phyloP scores from a whole-genome alignment of 2,329 filamentous ascomycete species.

The Fusarium sp. region DNA sequence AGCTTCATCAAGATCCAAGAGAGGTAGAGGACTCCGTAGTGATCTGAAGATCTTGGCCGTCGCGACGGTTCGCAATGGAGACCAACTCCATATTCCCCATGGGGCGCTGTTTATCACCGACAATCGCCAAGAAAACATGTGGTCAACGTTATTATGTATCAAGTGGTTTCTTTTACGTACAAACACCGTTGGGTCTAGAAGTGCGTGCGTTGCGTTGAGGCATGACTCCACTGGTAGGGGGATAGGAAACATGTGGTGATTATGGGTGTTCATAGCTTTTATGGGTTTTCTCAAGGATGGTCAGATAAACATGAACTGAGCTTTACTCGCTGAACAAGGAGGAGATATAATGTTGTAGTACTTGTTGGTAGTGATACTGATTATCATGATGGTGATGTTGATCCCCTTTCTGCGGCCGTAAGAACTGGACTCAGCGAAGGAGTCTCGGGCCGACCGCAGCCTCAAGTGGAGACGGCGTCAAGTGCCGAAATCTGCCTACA shows the following conservation, averaged over 20 bases:
- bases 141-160: conserved; percentile 25
- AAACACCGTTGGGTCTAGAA: conserved; percentile 9
- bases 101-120: conserved; percentile 15
- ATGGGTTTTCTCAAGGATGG: conserved; percentile 1
- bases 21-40: not conserved
- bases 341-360: not conserved
- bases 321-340: not conserved
- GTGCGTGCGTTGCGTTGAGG: conserved; percentile 2
- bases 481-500: conserved; percentile 10
- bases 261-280: conserved; percentile 8
- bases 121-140: conserved; percentile 20
- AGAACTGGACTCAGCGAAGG: not conserved
- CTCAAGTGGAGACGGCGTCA: conserved; percentile 14
- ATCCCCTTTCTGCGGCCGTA: not conserved
- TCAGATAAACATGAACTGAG: conserved; percentile 1
- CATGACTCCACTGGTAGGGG: conserved; percentile 6
- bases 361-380: not conserved
- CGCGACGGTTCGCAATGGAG: conserved; percentile 3
- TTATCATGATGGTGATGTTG: not conserved
- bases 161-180: conserved; percentile 27
- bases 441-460: conserved; percentile 20
- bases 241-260: conserved; percentile 10
- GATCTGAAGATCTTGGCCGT: not conserved
- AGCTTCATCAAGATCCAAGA: not conserved
- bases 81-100: conserved; percentile 23